Percentiles rank a stretch among this genome's conserved stretches.
Evolutionary conservation across 1,139 yeast genomes (phyloP).

Genomic region (Diutina rugosa): DNA sequence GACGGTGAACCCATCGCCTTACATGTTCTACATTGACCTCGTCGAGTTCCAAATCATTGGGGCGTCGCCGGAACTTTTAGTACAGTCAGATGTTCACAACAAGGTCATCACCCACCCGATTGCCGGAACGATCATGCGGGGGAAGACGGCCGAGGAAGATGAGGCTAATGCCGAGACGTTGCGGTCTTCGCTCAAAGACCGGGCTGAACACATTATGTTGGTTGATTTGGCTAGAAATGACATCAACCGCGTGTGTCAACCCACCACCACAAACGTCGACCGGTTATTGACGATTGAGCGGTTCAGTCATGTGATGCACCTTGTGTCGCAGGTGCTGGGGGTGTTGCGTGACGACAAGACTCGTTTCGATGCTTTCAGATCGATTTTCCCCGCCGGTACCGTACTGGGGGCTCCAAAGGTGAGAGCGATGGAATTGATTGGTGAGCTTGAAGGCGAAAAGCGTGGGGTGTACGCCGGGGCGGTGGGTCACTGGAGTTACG

Average conservation of each 20-base stretch:
- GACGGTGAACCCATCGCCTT: constrained; percentile 95
- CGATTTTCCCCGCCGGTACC: constrained; percentile 97
- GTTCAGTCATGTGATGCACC: constrained; percentile 95
- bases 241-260: constrained; percentile 87
- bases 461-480: constrained; percentile 98
- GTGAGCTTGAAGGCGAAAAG: constrained; percentile 79
- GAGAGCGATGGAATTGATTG: constrained; percentile 88
- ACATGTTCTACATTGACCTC: constrained; percentile 84
- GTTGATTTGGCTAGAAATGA: constrained; percentile 96
- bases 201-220: constrained; percentile 97
- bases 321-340: constrained; percentile 92
- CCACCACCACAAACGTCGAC: constrained; percentile 73
- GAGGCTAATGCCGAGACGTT: constrained; percentile 67
- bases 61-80: constrained; percentile 91
- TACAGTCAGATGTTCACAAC: constrained; percentile 60
- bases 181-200: constrained; percentile 72
- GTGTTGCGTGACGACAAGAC: constrained; percentile 72
- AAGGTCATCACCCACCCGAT: constrained; percentile 89
- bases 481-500: constrained; percentile 97
- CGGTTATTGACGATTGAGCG: constrained; percentile 80
- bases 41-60: constrained; percentile 90
- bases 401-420: constrained; percentile 98
- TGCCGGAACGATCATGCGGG: constrained; percentile 91
- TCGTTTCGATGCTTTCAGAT: constrained; percentile 91
- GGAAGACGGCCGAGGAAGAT: constrained; percentile 83